A percentile compares a stretch with the other conserved stretches of the same genome.
Conservation (phyloP, 805 yeast genomes). For the Wickerhamiella cacticola region DNA sequence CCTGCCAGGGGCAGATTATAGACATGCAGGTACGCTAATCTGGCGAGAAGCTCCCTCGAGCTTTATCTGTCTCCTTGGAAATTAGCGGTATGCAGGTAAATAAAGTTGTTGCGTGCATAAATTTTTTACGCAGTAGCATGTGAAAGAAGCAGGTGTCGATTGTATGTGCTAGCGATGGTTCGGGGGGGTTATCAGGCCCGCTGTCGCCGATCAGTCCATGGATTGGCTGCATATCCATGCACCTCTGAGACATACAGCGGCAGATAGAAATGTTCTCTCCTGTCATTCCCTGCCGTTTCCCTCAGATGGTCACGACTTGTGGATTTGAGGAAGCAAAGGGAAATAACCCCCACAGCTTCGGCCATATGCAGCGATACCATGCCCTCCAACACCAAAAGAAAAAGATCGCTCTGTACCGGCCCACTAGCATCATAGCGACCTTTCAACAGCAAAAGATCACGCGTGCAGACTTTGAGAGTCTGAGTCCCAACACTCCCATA, state of each 20-base stretch:
- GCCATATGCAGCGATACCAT: conserved; percentile 4
- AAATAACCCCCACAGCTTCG: neutral
- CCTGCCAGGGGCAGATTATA: neutral
- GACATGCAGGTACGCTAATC: conserved; percentile 3
- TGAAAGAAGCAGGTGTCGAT: too few relatives aligned
- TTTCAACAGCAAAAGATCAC: neutral
- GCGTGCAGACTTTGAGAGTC: conserved; percentile 38
- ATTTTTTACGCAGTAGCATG: neutral
- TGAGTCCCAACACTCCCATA: conserved; percentile 59
- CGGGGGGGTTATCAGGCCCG: too few relatives aligned
- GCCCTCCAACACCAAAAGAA: neutral
- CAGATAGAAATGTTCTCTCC: conserved; percentile 1
- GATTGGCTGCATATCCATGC: neutral
- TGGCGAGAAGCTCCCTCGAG: neutral
- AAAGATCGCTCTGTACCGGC: neutral
- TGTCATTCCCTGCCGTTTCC: neutral
- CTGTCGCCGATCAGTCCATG: conserved; percentile 4
- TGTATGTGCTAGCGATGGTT: too few relatives aligned
- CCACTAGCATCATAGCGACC: conserved; percentile 2
- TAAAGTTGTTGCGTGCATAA: neutral
- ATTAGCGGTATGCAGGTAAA: too few relatives aligned
- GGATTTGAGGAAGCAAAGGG: conserved; percentile 14
- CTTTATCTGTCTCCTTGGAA: neutral
- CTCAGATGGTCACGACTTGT: conserved; percentile 11
- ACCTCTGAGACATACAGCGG: neutral